These are phyloP conservation scores for Solanum lycopersicoides DNA, from an alignment of 257 asterid genomes.

Conservation along the genomic window DNA sequence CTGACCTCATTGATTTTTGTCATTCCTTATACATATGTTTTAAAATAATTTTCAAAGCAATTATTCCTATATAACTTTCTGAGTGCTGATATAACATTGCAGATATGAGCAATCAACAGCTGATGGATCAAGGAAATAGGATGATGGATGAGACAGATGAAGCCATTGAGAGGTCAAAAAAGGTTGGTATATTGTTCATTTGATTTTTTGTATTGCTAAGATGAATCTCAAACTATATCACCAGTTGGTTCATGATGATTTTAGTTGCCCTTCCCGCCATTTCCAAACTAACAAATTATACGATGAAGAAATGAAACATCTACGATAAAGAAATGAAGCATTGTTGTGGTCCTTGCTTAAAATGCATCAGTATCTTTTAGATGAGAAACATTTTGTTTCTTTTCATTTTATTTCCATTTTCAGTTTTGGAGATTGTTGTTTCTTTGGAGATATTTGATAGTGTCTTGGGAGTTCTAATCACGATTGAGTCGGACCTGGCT, in stretches of 20 bases:
- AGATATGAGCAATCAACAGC: slow-evolving; percentile 93
- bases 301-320: background rate
- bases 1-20: background rate
- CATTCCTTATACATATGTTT: background rate
- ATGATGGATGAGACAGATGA: slow-evolving; percentile 97
- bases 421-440: background rate
- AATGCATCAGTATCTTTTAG: background rate
- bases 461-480: background rate
- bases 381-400: background rate
- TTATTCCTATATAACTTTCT: slow-evolving; percentile 10
- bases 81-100: slow-evolving; percentile 18
- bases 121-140: slow-evolving; percentile 67
- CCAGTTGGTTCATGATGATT: background rate
- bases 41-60: background rate
- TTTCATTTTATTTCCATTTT: background rate
- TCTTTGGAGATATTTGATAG: background rate
- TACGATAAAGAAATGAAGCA: background rate
- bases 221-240: background rate
- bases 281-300: background rate
- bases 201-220: background rate
- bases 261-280: background rate
- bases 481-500: background rate
- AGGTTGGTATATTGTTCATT: slow-evolving; percentile 29
- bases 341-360: background rate
- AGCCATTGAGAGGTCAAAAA: slow-evolving; percentile 78